phyloP scores from a whole-genome alignment of 495 filamentous ascomycete genomes.

The Hyaloscypha bicolor region DNA sequence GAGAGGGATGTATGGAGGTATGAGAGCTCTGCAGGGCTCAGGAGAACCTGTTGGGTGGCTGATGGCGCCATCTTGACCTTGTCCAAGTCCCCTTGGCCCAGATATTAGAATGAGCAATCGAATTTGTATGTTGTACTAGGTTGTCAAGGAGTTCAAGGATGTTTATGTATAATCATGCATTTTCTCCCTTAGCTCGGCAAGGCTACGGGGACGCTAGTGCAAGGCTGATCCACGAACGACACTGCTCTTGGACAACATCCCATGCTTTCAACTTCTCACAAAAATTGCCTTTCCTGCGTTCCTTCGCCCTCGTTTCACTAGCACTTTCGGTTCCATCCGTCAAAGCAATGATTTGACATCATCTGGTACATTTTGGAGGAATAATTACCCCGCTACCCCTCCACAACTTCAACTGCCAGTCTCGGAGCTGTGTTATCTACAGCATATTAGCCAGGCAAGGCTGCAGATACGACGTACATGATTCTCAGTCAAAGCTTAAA shows the following conservation, averaged over 20 bases:
- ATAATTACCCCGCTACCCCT: background rate
- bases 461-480: background rate
- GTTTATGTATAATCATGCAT: background rate
- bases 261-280: background rate
- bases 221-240: background rate
- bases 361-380: background rate
- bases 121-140: background rate
- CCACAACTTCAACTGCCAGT: slow-evolving; percentile 23
- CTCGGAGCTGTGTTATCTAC: slow-evolving; percentile 6
- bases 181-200: background rate
- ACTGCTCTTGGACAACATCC: background rate
- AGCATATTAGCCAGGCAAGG: background rate
- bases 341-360: background rate
- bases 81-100: background rate
- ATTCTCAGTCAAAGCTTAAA: background rate
- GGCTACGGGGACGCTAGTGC: background rate
- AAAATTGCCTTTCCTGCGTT: background rate
- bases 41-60: slow-evolving; percentile 53
- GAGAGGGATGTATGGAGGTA: slow-evolving; percentile 91
- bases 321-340: background rate
- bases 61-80: slow-evolving; percentile 29
- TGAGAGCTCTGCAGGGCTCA: slow-evolving; percentile 94
- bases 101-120: background rate
- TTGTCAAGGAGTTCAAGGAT: background rate
- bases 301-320: background rate